phyloP scores from a whole-genome alignment of 495 filamentous ascomycete genomes.

The Penicillium cataractarum region DNA sequence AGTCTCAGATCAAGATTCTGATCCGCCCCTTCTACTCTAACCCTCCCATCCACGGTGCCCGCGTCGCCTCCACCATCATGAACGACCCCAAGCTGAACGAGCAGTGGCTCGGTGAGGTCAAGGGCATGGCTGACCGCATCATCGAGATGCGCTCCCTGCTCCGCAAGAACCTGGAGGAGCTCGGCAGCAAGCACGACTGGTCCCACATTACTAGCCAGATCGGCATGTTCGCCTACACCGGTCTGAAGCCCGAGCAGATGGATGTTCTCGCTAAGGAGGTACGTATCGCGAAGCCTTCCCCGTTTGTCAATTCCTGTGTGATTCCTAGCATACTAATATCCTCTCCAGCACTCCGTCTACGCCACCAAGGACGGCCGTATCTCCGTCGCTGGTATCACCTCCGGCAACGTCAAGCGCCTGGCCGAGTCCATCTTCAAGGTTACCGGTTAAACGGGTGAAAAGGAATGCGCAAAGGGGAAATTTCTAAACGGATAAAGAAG shows the following conservation, averaged over 20 bases:
- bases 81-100: constrained; percentile 83
- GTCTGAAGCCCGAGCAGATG: constrained; percentile 91
- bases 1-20: constrained; percentile 97
- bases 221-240: constrained; percentile 99
- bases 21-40: constrained; percentile 98
- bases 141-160: constrained; percentile 95
- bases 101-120: constrained; percentile 96
- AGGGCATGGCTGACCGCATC: constrained; percentile 98
- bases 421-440: constrained; percentile 96
- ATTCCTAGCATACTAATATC: constrained; percentile 31
- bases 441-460: constrained; percentile 57
- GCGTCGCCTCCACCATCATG: constrained; percentile 90
- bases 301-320: neutral
- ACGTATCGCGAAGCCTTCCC: constrained; percentile 21
- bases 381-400: constrained; percentile 95
- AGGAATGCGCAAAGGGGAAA: constrained; percentile 15
- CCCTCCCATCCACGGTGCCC: constrained; percentile 93
- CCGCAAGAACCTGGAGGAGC: constrained; percentile 89
- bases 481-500: constrained; percentile 12
- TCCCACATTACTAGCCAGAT: constrained; percentile 97
- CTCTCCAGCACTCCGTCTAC: constrained; percentile 81
- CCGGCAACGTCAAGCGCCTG: constrained; percentile 87
- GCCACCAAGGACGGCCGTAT: constrained; percentile 97
- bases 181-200: constrained; percentile 96
- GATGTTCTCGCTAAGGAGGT: constrained; percentile 87